These are phyloP conservation scores for Cerrena zonata DNA, from an alignment of 1,284 basidiomycete genomes.

Conservation along the genomic window DNA sequence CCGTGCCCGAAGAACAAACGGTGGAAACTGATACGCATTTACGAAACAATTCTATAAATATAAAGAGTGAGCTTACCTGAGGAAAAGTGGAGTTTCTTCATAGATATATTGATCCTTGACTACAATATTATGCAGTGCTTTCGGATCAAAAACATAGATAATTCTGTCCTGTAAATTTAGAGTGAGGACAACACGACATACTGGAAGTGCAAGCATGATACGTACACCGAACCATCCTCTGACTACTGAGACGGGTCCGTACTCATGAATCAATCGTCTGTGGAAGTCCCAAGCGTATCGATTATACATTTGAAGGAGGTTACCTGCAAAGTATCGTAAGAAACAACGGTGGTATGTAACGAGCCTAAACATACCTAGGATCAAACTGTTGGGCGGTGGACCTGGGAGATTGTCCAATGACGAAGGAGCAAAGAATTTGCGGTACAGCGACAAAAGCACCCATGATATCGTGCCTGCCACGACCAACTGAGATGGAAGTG, in stretches of 20 bases:
- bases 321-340: conserved; percentile 5
- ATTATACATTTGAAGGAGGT: conserved; percentile 6
- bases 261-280: conserved; percentile 2
- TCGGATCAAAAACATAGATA: conserved; percentile 24
- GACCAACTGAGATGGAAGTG: too few relatives aligned
- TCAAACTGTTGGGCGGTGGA: background rate
- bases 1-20: conserved; percentile 6
- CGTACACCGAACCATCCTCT: conserved; percentile 4
- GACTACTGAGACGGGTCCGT: too few relatives aligned
- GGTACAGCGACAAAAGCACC: too few relatives aligned
- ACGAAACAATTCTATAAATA: too few relatives aligned
- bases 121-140: conserved; percentile 34
- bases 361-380: background rate
- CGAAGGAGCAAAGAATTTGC: conserved; percentile 10
- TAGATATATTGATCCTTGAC: conserved; percentile 33
- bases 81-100: conserved; percentile 26
- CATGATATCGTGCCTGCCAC: too few relatives aligned
- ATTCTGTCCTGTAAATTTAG: conserved; percentile 1
- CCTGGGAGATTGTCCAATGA: conserved; percentile 6
- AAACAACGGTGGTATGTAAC: too few relatives aligned
- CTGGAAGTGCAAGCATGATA: conserved; percentile 1
- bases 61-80: conserved; percentile 14
- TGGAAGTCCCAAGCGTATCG: conserved; percentile 9
- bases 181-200: background rate
- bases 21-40: conserved; percentile 3